phyloP scores from a whole-genome alignment of 768 basidiomycete genomes.

The Russula olivacea region DNA sequence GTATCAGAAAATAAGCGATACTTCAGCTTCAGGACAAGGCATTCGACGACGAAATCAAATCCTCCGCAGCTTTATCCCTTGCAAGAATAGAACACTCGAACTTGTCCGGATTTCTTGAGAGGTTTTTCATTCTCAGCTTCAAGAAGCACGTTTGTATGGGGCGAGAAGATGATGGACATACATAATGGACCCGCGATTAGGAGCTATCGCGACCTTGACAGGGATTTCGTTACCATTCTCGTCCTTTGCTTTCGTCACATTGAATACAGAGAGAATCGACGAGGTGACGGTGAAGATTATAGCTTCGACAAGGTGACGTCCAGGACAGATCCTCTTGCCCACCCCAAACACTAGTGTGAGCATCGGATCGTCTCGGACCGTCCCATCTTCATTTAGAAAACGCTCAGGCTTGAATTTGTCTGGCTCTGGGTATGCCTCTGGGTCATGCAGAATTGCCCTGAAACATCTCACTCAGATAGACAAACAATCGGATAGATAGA shows the following conservation, averaged over 20 bases:
- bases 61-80: slow-evolving; percentile 7
- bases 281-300: slow-evolving; percentile 19
- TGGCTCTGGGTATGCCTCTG: slow-evolving; percentile 19
- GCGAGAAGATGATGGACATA: too few relatives aligned
- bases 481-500: too few relatives aligned
- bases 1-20: too few relatives aligned
- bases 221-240: slow-evolving; percentile 15
- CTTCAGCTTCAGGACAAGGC: background rate
- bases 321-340: slow-evolving; percentile 25
- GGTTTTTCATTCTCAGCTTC: too few relatives aligned
- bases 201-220: background rate
- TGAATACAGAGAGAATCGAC: slow-evolving; percentile 15
- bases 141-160: too few relatives aligned
- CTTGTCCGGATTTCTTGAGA: background rate
- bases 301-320: slow-evolving; percentile 24
- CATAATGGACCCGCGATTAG: too few relatives aligned
- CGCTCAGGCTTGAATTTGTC: slow-evolving; percentile 22
- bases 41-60: slow-evolving; percentile 1
- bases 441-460: slow-evolving; percentile 18
- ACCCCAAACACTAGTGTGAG: slow-evolving; percentile 2
- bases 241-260: slow-evolving; percentile 17
- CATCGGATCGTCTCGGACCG: slow-evolving; percentile 7
- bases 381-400: slow-evolving; percentile 17
- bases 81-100: slow-evolving; percentile 16
- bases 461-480: background rate